A percentile compares a stretch with the other conserved stretches of the same genome.
Evolutionary conservation across 495 filamentous ascomycete species (phyloP).

Genomic region (Cladorrhinum samala): DNA sequence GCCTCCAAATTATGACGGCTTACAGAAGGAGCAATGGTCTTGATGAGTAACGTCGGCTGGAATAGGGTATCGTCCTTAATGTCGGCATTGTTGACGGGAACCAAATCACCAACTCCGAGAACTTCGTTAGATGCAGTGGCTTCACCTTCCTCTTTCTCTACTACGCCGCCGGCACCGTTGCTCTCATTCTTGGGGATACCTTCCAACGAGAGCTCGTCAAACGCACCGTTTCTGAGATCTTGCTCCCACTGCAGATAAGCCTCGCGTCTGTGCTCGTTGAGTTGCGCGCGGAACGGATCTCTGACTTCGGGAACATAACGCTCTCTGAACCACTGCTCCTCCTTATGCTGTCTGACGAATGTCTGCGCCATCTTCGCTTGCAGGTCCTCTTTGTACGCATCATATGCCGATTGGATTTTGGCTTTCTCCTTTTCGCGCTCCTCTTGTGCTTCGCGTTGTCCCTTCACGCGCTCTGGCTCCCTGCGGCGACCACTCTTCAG

Average conservation of each 20-base stretch:
- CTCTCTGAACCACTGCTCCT: constrained; percentile 97
- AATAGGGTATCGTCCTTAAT: constrained; percentile 74
- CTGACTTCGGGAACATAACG: constrained; percentile 79
- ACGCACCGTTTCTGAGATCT: constrained; percentile 72
- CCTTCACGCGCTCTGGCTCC: constrained; percentile 62
- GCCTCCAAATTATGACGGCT: constrained; percentile 87
- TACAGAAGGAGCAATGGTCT: constrained; percentile 95
- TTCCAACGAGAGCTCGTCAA: constrained; percentile 93
- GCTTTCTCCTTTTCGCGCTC: constrained; percentile 85
- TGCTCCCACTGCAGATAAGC: constrained; percentile 77
- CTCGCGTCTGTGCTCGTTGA: constrained; percentile 68
- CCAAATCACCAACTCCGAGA: constrained; percentile 80
- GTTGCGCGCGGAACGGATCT: constrained; percentile 58
- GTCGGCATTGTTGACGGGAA: constrained; percentile 72
- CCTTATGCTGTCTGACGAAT: constrained; percentile 86
- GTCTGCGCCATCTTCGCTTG: constrained; percentile 82
- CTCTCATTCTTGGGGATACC: constrained; percentile 91
- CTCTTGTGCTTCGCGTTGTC: constrained; percentile 70
- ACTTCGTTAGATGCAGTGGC: constrained; percentile 86
- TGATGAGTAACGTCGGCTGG: constrained; percentile 91
- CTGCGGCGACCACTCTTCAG: constrained; percentile 66
- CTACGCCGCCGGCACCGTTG: constrained; percentile 75
- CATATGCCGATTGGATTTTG: constrained; percentile 87
- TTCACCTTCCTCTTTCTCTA: constrained; percentile 94
- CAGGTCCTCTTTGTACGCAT: constrained; percentile 87